Conservation (phyloP, 108 stramenopile species). For the Skeletonema tropicum region DNA sequence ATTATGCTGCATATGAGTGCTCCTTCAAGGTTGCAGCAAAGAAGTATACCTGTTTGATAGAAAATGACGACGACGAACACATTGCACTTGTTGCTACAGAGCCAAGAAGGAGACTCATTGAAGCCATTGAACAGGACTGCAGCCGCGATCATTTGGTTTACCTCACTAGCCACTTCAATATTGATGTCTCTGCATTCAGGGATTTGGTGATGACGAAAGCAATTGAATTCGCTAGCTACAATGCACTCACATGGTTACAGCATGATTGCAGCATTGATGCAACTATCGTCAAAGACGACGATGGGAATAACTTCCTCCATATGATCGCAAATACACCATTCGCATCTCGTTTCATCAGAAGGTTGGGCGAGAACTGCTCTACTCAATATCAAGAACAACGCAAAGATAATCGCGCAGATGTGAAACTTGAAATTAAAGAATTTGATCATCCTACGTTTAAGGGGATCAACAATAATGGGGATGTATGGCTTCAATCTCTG, state of each 20-base stretch:
- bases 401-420: not conserved
- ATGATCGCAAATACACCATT: constrained; percentile 10
- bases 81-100: not conserved
- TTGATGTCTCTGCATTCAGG: constrained; percentile 12
- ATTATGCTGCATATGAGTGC: constrained; percentile 15
- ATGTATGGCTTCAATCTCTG: constrained; percentile 16
- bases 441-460: not conserved
- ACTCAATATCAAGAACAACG: not conserved
- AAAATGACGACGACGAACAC: constrained; percentile 11
- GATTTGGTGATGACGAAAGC: constrained; percentile 18
- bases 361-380: not conserved
- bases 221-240: constrained; percentile 12
- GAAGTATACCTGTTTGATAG: not conserved
- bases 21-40: not conserved
- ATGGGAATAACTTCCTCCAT: constrained; percentile 18
- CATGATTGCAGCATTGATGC: constrained; percentile 8
- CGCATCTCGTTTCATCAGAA: constrained; percentile 11
- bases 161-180: constrained; percentile 3
- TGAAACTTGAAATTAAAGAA: not conserved
- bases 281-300: not conserved
- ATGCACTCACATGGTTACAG: constrained; percentile 14
- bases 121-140: constrained; percentile 18
- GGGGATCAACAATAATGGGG: constrained; percentile 4
- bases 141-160: not conserved
- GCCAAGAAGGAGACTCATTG: constrained; percentile 7